Base-by-base conservation (phyloP, 805 yeast species). In the Kodamaea jinghongensis region DNA sequence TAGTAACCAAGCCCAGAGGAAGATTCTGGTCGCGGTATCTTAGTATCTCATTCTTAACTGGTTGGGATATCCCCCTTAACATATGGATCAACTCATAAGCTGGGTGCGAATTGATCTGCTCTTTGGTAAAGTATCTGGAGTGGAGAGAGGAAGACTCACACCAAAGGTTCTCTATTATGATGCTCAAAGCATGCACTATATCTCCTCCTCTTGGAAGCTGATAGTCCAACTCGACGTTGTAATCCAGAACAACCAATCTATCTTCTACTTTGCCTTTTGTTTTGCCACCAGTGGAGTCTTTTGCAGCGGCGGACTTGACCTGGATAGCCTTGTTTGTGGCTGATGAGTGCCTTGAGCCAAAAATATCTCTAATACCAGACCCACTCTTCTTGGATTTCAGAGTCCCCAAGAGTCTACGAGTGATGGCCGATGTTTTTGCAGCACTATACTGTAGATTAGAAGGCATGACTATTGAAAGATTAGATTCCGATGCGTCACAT, bases 1-100 rank as follows among this genome's bases (percentile, higher is more conserved):
- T 44, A 1, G 76, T 62, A 6, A 75, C 56, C 27, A 74, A 45
- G 7, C 69, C 67, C 11, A 46, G 55, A 0, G 79, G 77, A 2
- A 70, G 46, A 16, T 60, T 63, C 28, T 38, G 42, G 11, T 22
- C 36, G 25, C 75, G 48, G 46, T 58, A 67, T 42, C 58, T 63
- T 43, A 65, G 37, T 5, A 66, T 60, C 2, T 64, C 73, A 1
- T 65, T 71, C 45, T 67, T 67, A 2, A 52, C 50, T 23, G 47
- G 52, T 57, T 57, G 54, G 0, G 68, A 53, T 6, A 70, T 28
- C 1, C 72, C 71, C 16, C 50, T 41, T 7, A 67, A 41, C 60
- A 51, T 60, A 36, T 67, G 65, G 15, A 68, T 54, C 7, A 56
- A 47, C 25, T 63, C 63, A 28, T 62, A 61, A 25, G 50, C 42